Evolutionary conservation across 208 protist genomes (phyloP).

Genomic region (Leishmania aethiopica): DNA sequence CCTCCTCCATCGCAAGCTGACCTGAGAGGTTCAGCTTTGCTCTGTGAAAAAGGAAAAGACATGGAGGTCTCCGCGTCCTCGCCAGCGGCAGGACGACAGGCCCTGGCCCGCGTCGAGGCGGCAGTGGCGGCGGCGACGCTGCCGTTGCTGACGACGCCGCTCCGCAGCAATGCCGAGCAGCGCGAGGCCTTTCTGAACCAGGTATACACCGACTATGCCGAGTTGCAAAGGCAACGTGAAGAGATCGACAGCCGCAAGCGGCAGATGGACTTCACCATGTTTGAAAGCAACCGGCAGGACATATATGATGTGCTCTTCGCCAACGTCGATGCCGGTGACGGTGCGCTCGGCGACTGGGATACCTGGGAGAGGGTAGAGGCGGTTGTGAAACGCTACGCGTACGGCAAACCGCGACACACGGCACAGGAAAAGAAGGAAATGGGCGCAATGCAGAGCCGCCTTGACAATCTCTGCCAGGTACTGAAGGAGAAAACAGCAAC

Average conservation of each 20-base stretch:
- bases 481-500: conserved; percentile 13
- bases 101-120: conserved; percentile 3
- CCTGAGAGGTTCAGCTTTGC: neutral
- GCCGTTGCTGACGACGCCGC: neutral
- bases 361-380: conserved; percentile 77
- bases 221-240: conserved; percentile 62
- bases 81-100: neutral
- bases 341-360: conserved; percentile 71
- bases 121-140: neutral
- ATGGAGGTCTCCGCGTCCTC: neutral
- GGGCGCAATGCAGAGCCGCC: conserved; percentile 38
- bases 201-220: conserved; percentile 74
- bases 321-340: conserved; percentile 27
- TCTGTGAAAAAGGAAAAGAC: neutral
- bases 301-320: conserved; percentile 68
- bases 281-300: conserved; percentile 65
- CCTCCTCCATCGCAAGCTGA: no score
- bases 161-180: conserved; percentile 52
- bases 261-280: conserved; percentile 53
- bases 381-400: conserved; percentile 74
- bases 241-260: conserved; percentile 62
- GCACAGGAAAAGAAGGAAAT: conserved; percentile 22
- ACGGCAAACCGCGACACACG: conserved; percentile 40
- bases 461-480: conserved; percentile 27
- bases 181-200: conserved; percentile 63